Conservation (phyloP, 176 grass and related monocot genomes). For the Lolium perenne region DNA sequence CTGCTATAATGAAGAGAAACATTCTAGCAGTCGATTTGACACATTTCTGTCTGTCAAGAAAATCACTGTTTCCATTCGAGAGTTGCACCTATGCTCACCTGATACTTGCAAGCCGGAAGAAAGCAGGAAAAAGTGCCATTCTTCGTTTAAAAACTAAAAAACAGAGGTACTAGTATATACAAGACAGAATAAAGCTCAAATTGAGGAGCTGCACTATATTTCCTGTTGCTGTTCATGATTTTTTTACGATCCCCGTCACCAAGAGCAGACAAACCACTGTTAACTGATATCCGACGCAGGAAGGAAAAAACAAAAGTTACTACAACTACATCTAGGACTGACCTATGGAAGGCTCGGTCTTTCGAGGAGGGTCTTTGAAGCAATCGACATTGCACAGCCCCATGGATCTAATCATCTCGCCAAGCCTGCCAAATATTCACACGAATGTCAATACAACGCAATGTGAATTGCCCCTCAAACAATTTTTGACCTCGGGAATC, state of each 20-base stretch:
- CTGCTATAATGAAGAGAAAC: neutral
- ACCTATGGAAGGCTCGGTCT: constrained; percentile 37
- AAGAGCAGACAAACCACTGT: neutral
- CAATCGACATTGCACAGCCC: constrained; percentile 83
- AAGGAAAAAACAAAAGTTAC: neutral
- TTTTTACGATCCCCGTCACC: constrained; percentile 28
- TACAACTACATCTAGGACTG: constrained; percentile 34
- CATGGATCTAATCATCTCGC: constrained; percentile 84
- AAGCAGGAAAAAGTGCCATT: neutral
- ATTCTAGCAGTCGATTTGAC: neutral
- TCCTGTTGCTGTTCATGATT: constrained; percentile 38
- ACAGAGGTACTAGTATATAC: neutral
- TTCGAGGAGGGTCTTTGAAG: constrained; percentile 75
- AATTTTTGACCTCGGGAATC: neutral
- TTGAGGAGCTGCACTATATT: constrained; percentile 28
- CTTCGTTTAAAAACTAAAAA: neutral
- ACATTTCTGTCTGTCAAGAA: neutral
- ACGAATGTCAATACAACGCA: neutral
- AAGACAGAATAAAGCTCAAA: constrained; percentile 1
- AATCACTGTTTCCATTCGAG: neutral
- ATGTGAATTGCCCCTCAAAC: neutral
- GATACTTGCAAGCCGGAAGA: neutral
- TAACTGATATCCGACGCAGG: neutral
- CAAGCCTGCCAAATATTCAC: constrained; percentile 61
- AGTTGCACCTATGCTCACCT: neutral